Evolutionary conservation across 768 basidiomycete genomes (phyloP).

Genomic region (Boletus tylopilopsis): DNA sequence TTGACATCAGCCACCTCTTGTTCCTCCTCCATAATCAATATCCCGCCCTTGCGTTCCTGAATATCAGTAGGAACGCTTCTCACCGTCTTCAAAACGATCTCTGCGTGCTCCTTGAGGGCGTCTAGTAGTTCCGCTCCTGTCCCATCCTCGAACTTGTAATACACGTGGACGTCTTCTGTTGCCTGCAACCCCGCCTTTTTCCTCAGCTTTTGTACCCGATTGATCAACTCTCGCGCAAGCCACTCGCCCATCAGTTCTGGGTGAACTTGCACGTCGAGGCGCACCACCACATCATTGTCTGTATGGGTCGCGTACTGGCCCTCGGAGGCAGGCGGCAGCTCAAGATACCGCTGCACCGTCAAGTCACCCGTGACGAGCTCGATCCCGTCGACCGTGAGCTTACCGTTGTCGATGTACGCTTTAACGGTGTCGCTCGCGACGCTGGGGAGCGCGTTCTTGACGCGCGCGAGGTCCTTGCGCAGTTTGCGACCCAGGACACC

Average conservation of each 20-base stretch:
- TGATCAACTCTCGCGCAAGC: slow-evolving; percentile 84
- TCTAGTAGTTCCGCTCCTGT: slow-evolving; percentile 57
- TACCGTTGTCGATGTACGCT: slow-evolving; percentile 67
- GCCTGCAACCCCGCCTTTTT: slow-evolving; percentile 96
- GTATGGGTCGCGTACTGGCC: slow-evolving; percentile 79
- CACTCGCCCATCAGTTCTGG: slow-evolving; percentile 85
- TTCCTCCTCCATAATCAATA: slow-evolving; percentile 75
- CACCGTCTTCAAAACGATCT: slow-evolving; percentile 69
- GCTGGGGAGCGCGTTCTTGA: slow-evolving; percentile 80
- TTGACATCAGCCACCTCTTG: slow-evolving; percentile 81
- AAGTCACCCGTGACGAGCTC: slow-evolving; percentile 89
- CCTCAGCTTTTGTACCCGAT: slow-evolving; percentile 90
- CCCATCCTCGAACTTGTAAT: slow-evolving; percentile 75
- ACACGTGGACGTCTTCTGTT: slow-evolving; percentile 89
- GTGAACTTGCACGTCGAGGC: slow-evolving; percentile 87
- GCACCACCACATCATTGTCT: slow-evolving; percentile 91
- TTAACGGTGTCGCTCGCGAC: slow-evolving; percentile 84
- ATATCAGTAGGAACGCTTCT: slow-evolving; percentile 65
- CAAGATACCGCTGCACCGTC: slow-evolving; percentile 86
- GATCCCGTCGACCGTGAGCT: slow-evolving; percentile 84
- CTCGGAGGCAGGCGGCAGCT: slow-evolving; percentile 58
- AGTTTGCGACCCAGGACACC: slow-evolving; percentile 90
- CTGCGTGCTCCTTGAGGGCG: slow-evolving; percentile 64
- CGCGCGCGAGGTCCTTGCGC: slow-evolving; percentile 84
- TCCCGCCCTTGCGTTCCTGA: slow-evolving; percentile 46